Percentiles rank a stretch among this genome's conserved stretches.
phyloP scores from a whole-genome alignment of 768 basidiomycete genomes.

The Dendrothele bispora region DNA sequence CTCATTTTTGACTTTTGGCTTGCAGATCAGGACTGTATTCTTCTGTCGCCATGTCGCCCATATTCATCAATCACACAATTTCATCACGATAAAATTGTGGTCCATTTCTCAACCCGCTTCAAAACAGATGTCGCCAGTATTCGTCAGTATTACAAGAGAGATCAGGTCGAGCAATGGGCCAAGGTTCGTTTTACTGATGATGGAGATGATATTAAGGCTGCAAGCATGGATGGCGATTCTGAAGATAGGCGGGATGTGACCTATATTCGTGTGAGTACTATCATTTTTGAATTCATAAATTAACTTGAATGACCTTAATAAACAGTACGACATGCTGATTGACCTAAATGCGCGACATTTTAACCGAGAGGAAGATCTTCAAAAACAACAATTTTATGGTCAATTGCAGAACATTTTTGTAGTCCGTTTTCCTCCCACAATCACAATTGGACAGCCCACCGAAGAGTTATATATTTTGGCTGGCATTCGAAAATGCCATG shows the following conservation, averaged over 20 bases:
- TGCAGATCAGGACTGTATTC: too few species aligned
- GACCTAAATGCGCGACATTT: constrained; percentile 12
- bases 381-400: too few species aligned
- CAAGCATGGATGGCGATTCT: neutral
- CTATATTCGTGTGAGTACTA: constrained; percentile 23
- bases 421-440: constrained; percentile 9
- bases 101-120: neutral
- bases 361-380: too few species aligned
- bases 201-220: constrained; percentile 16
- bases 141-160: neutral
- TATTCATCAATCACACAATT: too few species aligned
- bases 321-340: neutral
- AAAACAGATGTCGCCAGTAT: neutral
- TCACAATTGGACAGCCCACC: constrained; percentile 4
- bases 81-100: neutral
- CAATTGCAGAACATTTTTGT: constrained; percentile 22
- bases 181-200: constrained; percentile 13
- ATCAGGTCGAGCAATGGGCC: constrained; percentile 13
- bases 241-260: constrained; percentile 16
- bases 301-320: neutral
- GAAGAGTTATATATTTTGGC: constrained; percentile 16
- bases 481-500: constrained; percentile 8
- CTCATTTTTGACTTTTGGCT: too few species aligned
- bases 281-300: constrained; percentile 3
- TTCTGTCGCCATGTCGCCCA: too few species aligned